Base-by-base conservation (phyloP, 2,329 filamentous ascomycete species). In the Ophiostoma perfectum region DNA sequence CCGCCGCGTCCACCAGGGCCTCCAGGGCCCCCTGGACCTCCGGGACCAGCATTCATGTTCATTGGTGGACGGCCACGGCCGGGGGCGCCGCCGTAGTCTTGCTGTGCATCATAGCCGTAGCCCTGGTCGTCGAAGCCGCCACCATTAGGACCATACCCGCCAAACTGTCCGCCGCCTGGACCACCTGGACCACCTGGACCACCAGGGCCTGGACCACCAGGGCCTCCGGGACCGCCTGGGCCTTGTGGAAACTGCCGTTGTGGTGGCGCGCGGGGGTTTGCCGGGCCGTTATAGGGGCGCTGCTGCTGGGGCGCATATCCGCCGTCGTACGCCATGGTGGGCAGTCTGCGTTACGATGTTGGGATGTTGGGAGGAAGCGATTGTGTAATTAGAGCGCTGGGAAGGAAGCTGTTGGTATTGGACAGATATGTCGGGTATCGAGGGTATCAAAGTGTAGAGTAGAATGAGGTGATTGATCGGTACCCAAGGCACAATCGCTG, bases 281-380 rank as follows among this genome's bases (percentile, higher is more conserved):
- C 80, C 44, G 78, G 79, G 49, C 81, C 82, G 70, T 78, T 79
- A 73, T 84, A 84, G n/a, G 80, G 79, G 69, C 81, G 80, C 66
- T 78, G 75, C 52, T 73, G 64, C 38, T 55, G 49, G 12, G 69
- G 78, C 68, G 78, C 78, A 70, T 82, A 84, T 70, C 78, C 80
- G 70, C 78, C 80, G 71, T 84, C 80, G 74, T 84, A 85, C 63
- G 83, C 81, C 84, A 86, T 86, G 16, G 71, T 72, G 65, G 52
- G 65, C 39, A 27, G 27, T 27, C 27, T 47, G 41, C 18, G 39
- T 45, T 8, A 36, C 7, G 16, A 47, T 49, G 45, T 44, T 27
- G 52, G 5, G 12, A 52, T 27, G 18, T 42, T 64, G 47, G 3
- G 6, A 27, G 6, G n/a, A 11, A 14, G 44, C 27, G 60, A 14